These are phyloP conservation scores for Magnaporthiopsis incrustans DNA, from an alignment of 2,329 filamentous ascomycete species.

Conservation along the genomic window DNA sequence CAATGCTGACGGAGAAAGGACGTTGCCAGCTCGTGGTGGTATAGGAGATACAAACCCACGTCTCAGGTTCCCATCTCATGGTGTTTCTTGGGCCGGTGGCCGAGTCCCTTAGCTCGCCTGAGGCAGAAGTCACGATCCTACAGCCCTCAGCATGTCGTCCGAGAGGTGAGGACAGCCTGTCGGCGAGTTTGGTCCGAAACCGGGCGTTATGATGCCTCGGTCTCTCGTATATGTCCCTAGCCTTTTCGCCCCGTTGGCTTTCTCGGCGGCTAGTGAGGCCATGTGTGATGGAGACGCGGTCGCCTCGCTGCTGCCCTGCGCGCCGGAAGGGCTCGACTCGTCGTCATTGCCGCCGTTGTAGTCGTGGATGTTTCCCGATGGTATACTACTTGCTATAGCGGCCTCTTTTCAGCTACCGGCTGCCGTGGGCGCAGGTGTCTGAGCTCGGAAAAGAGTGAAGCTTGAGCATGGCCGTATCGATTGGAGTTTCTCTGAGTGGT, in stretches of 20 bases:
- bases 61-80: constrained; percentile 28
- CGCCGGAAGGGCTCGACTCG: neutral
- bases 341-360: neutral
- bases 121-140: constrained; percentile 38
- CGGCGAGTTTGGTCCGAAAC: constrained; percentile 36
- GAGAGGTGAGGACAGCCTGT: constrained; percentile 39
- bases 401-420: too few relatives aligned
- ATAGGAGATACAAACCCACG: neutral
- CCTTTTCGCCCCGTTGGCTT: constrained; percentile 39
- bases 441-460: too few relatives aligned
- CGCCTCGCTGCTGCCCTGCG: neutral
- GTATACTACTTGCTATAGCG: too few relatives aligned
- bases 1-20: too few relatives aligned
- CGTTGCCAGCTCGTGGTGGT: too few relatives aligned
- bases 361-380: neutral
- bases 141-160: constrained; percentile 36
- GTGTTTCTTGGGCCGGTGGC: constrained; percentile 41
- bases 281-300: constrained; percentile 29
- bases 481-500: too few relatives aligned
- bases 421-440: too few relatives aligned
- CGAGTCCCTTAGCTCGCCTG: constrained; percentile 37
- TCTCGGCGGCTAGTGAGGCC: constrained; percentile 37
- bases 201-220: constrained; percentile 31
- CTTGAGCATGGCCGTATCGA: too few relatives aligned
- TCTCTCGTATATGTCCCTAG: constrained; percentile 38